A percentile compares a stretch with the other conserved stretches of the same genome.
Conservation (phyloP, 2,329 filamentous ascomycete species). For the Berkeleyomyces basicola region DNA sequence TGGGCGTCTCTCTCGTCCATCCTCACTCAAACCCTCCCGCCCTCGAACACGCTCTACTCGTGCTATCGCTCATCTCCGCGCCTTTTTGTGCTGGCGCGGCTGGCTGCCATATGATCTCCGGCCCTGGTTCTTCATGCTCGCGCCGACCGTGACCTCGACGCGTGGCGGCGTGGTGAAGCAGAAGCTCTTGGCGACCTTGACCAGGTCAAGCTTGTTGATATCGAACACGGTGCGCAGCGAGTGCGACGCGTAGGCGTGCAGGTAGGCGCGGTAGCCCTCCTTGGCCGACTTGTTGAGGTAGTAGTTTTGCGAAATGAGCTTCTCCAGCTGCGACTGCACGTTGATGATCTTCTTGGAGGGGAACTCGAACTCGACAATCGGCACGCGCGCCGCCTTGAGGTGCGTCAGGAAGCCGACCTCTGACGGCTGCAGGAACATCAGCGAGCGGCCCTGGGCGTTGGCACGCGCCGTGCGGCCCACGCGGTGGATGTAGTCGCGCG, state of each 20-base stretch:
- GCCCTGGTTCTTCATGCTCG: constrained; percentile 60
- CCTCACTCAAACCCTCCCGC: background rate
- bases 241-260: constrained; percentile 84
- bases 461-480: constrained; percentile 84
- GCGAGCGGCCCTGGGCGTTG: constrained; percentile 66
- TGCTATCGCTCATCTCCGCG: constrained; percentile 12
- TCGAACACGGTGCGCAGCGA: constrained; percentile 46
- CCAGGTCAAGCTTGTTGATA: constrained; percentile 66
- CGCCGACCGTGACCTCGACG: constrained; percentile 69
- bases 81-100: constrained; percentile 38
- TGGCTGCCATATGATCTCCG: constrained; percentile 63
- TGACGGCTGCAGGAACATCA: constrained; percentile 84
- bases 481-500: constrained; percentile 83
- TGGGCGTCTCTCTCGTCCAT: background rate
- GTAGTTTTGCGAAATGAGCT: constrained; percentile 88
- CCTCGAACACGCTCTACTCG: background rate
- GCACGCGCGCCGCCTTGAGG: constrained; percentile 79
- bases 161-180: constrained; percentile 63
- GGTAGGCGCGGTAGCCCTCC: constrained; percentile 71
- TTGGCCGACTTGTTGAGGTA: constrained; percentile 80
- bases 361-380: constrained; percentile 92
- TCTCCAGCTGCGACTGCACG: constrained; percentile 80
- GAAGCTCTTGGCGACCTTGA: constrained; percentile 72
- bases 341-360: constrained; percentile 83
- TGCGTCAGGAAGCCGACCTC: constrained; percentile 88